Conservation (phyloP, 116 monocot species). For the Posidonia oceanica region DNA sequence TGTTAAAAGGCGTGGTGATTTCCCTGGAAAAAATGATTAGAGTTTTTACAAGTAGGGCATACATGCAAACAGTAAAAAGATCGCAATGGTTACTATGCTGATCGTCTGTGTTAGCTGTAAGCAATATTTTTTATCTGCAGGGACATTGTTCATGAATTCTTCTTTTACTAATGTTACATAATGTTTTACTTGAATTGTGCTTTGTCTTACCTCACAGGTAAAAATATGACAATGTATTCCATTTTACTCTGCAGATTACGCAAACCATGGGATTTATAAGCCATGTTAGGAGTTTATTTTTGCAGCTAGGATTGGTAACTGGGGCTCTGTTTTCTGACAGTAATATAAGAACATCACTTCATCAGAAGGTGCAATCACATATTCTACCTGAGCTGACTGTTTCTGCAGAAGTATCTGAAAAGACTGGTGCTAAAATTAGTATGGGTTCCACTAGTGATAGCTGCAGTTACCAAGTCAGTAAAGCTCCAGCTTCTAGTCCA, state of each 20-base stretch:
- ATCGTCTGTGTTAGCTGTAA: background rate
- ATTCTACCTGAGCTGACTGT: background rate
- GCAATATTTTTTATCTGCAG: background rate
- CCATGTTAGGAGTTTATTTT: slow-evolving; percentile 27
- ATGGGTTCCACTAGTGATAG: background rate
- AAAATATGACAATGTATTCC: background rate
- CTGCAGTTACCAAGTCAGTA: background rate
- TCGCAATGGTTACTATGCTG: background rate
- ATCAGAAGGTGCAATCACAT: slow-evolving; percentile 7
- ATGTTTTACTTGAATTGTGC: background rate
- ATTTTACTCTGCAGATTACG: slow-evolving; percentile 31
- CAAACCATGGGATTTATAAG: slow-evolving; percentile 39
- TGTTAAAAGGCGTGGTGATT: background rate
- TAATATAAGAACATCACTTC: background rate
- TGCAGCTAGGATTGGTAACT: slow-evolving; percentile 20
- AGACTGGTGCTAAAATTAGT: background rate
- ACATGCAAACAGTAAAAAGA: background rate
- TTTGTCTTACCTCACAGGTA: background rate
- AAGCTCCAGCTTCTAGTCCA: background rate
- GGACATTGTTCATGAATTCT: background rate
- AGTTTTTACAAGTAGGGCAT: no score
- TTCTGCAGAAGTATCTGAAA: background rate
- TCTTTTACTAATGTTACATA: background rate
- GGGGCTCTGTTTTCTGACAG: slow-evolving; percentile 5
- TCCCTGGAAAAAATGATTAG: background rate